These are phyloP conservation scores for Exophiala lecanii-corni DNA, from an alignment of 2,329 filamentous ascomycete genomes.

Conservation along the genomic window DNA sequence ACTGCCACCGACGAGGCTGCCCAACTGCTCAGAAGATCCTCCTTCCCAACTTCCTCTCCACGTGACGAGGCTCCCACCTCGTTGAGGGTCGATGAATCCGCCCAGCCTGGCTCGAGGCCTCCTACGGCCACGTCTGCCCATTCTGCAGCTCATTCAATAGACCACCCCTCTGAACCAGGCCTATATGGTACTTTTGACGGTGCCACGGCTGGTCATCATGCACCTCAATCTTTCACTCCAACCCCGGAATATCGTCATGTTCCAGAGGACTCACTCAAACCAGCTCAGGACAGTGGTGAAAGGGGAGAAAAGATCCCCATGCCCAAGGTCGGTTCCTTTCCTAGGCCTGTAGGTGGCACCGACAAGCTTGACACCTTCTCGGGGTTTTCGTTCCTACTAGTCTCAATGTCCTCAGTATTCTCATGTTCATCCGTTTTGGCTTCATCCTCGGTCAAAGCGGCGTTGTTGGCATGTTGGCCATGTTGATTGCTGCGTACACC, in stretches of 20 bases:
- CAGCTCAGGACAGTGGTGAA: not conserved
- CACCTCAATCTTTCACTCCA: not conserved
- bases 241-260: not conserved
- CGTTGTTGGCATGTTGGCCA: constrained; percentile 73
- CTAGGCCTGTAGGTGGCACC: constrained; percentile 28
- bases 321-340: constrained; percentile 3
- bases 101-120: constrained; percentile 9
- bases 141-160: constrained; percentile 1
- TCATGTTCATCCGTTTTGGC: constrained; percentile 89
- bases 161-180: constrained; percentile 1
- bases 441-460: constrained; percentile 78
- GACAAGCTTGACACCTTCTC: constrained; percentile 72
- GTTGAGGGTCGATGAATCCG: constrained; percentile 6
- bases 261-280: constrained; percentile 2
- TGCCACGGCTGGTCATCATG: constrained; percentile 1
- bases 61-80: constrained; percentile 9
- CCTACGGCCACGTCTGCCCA: constrained; percentile 7
- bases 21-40: constrained; percentile 40
- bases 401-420: constrained; percentile 80
- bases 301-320: constrained; percentile 12
- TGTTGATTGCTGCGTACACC: constrained; percentile 67
- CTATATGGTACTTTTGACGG: constrained; percentile 17
- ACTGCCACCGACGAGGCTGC: constrained; percentile 43
- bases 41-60: constrained; percentile 18
- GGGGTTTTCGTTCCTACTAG: constrained; percentile 83